A percentile compares a stretch with the other conserved stretches of the same genome.
phyloP scores from a whole-genome alignment of 2,329 filamentous ascomycete genomes.

The Microsporum audouinii region DNA sequence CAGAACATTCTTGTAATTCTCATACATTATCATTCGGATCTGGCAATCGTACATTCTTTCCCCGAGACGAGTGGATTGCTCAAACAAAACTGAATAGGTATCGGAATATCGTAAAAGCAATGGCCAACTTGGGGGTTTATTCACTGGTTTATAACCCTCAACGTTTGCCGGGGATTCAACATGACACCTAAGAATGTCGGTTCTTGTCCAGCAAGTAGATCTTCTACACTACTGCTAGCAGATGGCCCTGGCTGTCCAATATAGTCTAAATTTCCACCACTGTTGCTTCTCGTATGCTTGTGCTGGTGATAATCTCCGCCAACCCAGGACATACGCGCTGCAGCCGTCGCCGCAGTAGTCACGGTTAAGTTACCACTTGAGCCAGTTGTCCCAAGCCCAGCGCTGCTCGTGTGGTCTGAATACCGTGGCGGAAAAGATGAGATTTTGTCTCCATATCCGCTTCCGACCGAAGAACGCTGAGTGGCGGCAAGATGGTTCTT shows the following conservation, averaged over 20 bases:
- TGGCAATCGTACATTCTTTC: neutral
- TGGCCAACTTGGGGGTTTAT: constrained; percentile 19
- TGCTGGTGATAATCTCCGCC: neutral
- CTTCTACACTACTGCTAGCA: constrained; percentile 42
- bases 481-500: constrained; percentile 56
- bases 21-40: neutral
- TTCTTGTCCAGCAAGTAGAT: constrained; percentile 51
- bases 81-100: constrained; percentile 14
- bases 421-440: constrained; percentile 9
- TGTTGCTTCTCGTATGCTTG: neutral
- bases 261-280: neutral
- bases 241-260: constrained; percentile 19
- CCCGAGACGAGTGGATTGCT: neutral
- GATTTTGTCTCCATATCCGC: constrained; percentile 21
- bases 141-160: constrained; percentile 56
- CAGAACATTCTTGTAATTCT: neutral
- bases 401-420: constrained; percentile 19
- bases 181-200: constrained; percentile 62
- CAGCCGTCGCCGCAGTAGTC: constrained; percentile 8
- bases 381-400: neutral
- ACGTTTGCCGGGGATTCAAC: constrained; percentile 54
- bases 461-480: constrained; percentile 44
- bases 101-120: neutral
- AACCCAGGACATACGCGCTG: neutral
- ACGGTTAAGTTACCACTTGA: constrained; percentile 9